Evolutionary conservation across 2,329 filamentous ascomycete species (phyloP), one percentile per base, ranked within the genome.

Genomic region (Rhynchosporium secalis): DNA sequence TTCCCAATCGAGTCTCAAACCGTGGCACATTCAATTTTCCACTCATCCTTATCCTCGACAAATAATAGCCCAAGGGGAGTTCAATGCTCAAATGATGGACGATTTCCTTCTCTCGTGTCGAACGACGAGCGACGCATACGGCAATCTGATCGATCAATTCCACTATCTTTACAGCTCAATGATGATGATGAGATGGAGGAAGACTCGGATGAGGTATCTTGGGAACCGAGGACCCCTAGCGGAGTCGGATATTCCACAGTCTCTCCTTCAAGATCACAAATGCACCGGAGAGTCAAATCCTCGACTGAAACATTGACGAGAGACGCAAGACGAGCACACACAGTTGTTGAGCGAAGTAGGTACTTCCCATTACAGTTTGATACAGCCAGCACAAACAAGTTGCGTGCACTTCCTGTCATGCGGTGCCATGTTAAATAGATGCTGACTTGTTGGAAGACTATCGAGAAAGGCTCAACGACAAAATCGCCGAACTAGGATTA

Each of bases 391-490:
- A 7, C 43, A 46, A 4, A 6, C 43, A 8, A 46, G 43, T 8
- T 7, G 4, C 6, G n/a, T n/a, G n/a, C 43, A 46, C 20, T 46
- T 46, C 9, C n/a, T 46, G 7, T 46, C 43, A 8, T 46, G n/a
- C 10, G 4, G 9, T 26, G 20, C n/a, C 43, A 46, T 26, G n/a
- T 46, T 12, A 3, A 20, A 40, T 26, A 20, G 3, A 38, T 20
- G 29, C 54, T 52, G 33, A 56, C n/a, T 12, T 31, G 29, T 10
- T 12, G 38, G 3, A 15, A 64, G 62, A 70, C 49, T 70, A 70
- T 57, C 62, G 68, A 36, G 68, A 70, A 46, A 56, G 68, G 40
- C 43, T 70, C 20, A 70, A 70, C 45, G 66, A 68, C 41, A 69
- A 70, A 52, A 70, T 69, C 40, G 58, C 67, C 1, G 67, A 69